Base-by-base conservation (phyloP, 345 rosid genomes). In the Pistacia atlantica region DNA sequence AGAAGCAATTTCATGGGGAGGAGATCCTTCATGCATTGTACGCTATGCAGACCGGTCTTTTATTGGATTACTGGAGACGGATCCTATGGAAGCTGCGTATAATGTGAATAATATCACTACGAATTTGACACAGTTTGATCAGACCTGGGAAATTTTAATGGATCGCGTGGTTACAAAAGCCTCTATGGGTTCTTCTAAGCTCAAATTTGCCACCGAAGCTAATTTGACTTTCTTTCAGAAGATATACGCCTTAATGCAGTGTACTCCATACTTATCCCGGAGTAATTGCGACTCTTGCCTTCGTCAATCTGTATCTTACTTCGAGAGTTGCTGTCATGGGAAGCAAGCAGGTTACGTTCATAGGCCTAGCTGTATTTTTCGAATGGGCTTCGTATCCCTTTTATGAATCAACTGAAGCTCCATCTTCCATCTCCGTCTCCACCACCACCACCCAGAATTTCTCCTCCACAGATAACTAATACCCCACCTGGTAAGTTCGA, bases 371-470 rank as follows among this genome's bases (percentile, higher is more conserved):
- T 92, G 94, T 57, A 56, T 56, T 64, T 78, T 87, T 65, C 71
- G 89, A 22, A 62, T 88, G 88, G 86, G 92, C 87, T 77, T 18
- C 84, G 75, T 81, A 83, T 74, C 70, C 77, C 4, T 90, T 88
- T 78, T 84, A 75, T 74, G 42, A 17, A 46, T 68, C 74, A 22
- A 71, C 70, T 8, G 71, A 74, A 13, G 61, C 78, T 9, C 42
- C 59, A 22, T 18, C 69, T n/a, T 1, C 45, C 45, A 5, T 42
- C 45, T 42, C 60, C 75, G 38, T 42, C 78, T 20, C 57, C 85
- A 1, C 77, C 83, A 0, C 66, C 83, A 72, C 84, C 79, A 16
- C 46, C 46, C 48, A 13, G 22, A 13, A 6, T 1, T 71, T 1
- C 70, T n/a, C 46, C 69, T 58, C 46, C 79, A 0, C 22, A 31